phyloP scores from a whole-genome alignment of 129 eudicot genomes.

The Pseudognaphalium luteoalbum region DNA sequence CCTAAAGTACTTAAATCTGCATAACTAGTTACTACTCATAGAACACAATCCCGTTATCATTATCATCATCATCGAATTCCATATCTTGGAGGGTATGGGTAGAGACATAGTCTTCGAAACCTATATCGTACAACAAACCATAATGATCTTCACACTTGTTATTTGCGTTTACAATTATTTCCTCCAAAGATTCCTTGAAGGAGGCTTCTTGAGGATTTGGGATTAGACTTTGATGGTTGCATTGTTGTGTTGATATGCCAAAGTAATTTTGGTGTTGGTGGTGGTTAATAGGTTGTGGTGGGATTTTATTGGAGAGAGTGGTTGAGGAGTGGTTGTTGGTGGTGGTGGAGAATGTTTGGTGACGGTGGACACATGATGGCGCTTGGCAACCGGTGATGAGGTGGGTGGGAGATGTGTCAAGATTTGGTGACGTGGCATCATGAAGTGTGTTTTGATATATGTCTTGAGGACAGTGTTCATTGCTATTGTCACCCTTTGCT shows the following conservation, averaged over 20 bases:
- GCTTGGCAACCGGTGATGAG: conserved; percentile 27
- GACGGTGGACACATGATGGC: conserved; percentile 42
- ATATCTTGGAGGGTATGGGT: conserved; percentile 42
- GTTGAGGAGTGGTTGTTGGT: neutral
- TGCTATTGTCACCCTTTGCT: conserved; percentile 56
- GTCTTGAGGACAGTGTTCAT: conserved; percentile 39
- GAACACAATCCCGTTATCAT: conserved; percentile 47
- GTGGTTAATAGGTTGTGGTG: conserved; percentile 16
- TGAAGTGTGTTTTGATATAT: conserved; percentile 32
- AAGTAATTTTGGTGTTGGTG: conserved; percentile 39
- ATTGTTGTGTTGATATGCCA: conserved; percentile 30
- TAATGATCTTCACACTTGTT: conserved; percentile 46
- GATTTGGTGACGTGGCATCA: conserved; percentile 32
- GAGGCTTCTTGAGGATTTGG: conserved; percentile 34
- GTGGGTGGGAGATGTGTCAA: conserved; percentile 30
- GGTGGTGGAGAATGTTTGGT: conserved; percentile 22
- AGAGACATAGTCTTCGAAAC: conserved; percentile 38
- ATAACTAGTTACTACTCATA: conserved; percentile 21
- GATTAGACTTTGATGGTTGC: conserved; percentile 36
- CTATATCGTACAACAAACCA: conserved; percentile 54
- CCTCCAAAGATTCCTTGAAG: conserved; percentile 17
- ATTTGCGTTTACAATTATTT: conserved; percentile 31
- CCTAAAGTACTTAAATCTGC: conserved; percentile 28
- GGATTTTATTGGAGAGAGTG: conserved; percentile 22
- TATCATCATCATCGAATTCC: conserved; percentile 48